phyloP scores from a whole-genome alignment of 768 basidiomycete genomes.

The Mycena amicta region DNA sequence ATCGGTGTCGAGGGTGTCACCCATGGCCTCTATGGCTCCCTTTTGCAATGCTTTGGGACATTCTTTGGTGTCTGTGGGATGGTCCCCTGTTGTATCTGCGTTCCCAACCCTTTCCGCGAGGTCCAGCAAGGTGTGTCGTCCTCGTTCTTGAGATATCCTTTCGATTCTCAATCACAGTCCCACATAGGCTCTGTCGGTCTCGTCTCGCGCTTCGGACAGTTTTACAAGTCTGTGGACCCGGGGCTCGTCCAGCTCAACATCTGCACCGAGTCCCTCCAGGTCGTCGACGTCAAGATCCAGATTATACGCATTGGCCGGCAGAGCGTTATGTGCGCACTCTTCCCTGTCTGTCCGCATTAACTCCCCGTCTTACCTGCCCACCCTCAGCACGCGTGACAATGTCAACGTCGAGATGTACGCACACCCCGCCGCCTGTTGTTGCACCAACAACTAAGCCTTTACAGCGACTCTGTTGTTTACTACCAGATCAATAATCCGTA shows the following conservation, averaged over 20 bases:
- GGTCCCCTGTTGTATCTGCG: slow-evolving; percentile 79
- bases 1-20: slow-evolving; percentile 74
- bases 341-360: background rate
- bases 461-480: slow-evolving; percentile 89
- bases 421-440: slow-evolving; percentile 4
- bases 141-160: background rate
- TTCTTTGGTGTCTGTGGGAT: slow-evolving; percentile 72
- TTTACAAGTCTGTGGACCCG: slow-evolving; percentile 95
- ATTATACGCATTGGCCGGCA: slow-evolving; percentile 87
- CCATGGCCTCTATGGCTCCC: slow-evolving; percentile 85
- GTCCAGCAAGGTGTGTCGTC: slow-evolving; percentile 72
- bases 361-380: background rate
- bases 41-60: slow-evolving; percentile 71
- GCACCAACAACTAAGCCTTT: slow-evolving; percentile 11
- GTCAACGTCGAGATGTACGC: slow-evolving; percentile 91
- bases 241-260: slow-evolving; percentile 92
- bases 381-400: slow-evolving; percentile 82
- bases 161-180: background rate
- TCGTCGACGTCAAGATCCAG: slow-evolving; percentile 96
- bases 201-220: slow-evolving; percentile 91
- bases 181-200: slow-evolving; percentile 81
- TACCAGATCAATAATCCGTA: slow-evolving; percentile 91
- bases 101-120: slow-evolving; percentile 85
- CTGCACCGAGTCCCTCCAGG: slow-evolving; percentile 84
- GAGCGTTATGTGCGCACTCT: slow-evolving; percentile 66